Conservation (phyloP, 2,329 filamentous ascomycete species). For the Magnaporthales sp. region DNA sequence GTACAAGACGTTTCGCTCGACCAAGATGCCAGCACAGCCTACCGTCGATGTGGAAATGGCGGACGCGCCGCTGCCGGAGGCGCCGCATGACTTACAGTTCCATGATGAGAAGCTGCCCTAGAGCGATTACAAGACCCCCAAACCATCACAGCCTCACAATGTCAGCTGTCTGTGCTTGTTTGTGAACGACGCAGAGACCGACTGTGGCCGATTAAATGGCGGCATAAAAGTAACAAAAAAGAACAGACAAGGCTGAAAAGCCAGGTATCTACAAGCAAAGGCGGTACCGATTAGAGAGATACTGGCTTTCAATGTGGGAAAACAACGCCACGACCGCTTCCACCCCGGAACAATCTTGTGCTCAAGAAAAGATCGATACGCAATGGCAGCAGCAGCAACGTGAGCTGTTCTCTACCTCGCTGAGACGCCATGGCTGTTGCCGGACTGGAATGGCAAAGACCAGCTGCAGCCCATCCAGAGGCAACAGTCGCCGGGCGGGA, state of each 20-base stretch:
- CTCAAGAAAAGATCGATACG: constrained; percentile 2
- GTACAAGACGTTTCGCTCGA: not conserved
- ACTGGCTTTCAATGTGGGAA: not conserved
- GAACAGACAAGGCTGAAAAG: not conserved
- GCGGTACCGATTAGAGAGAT: not conserved
- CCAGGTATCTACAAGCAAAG: not conserved
- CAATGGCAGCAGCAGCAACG: constrained; percentile 2
- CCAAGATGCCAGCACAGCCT: not conserved
- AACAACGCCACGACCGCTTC: not conserved
- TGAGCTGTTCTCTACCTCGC: constrained; percentile 4
- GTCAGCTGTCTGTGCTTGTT: not conserved
- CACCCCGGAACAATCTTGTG: not conserved
- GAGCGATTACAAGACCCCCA: not conserved
- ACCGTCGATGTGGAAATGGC: not conserved
- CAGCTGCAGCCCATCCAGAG: not conserved
- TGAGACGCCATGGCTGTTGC: constrained; percentile 2
- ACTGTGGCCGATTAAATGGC: not conserved
- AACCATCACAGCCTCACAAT: not conserved
- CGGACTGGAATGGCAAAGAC: not conserved
- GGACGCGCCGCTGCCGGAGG: not conserved
- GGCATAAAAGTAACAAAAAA: not conserved
- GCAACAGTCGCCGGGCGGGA: not conserved
- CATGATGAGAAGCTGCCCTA: not conserved
- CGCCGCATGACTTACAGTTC: too few relatives aligned
- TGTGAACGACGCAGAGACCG: not conserved